A percentile compares a stretch with the other conserved stretches of the same genome.
These are phyloP conservation scores for Daedaleopsis sinensis DNA, from an alignment of 768 basidiomycete genomes.

Conservation along the genomic window DNA sequence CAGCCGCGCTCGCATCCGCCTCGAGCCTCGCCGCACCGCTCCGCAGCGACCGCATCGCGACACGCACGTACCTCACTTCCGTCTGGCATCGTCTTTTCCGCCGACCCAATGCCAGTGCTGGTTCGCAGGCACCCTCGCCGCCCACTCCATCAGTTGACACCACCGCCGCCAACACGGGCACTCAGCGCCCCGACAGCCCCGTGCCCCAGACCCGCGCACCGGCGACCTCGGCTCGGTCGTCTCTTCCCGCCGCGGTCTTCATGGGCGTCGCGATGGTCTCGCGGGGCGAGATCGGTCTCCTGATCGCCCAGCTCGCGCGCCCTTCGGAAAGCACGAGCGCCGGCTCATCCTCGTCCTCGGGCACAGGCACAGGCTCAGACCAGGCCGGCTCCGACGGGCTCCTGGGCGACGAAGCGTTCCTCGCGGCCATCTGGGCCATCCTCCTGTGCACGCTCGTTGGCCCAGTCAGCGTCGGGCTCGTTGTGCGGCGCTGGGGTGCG, in stretches of 20 bases:
- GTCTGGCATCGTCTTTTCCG: too few species aligned
- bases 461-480: slow-evolving; percentile 24
- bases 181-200: too few species aligned
- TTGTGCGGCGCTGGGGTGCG: slow-evolving; percentile 25
- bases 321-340: too few species aligned
- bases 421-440: slow-evolving; percentile 49
- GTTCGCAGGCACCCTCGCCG: too few species aligned
- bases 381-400: slow-evolving; percentile 27
- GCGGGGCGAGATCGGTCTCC: slow-evolving; percentile 69
- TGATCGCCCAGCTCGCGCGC: slow-evolving; percentile 52
- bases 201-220: background rate
- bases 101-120: too few species aligned
- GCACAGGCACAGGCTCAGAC: background rate
- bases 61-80: too few species aligned
- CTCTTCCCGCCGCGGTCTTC: slow-evolving; percentile 22
- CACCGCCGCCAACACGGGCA: too few species aligned
- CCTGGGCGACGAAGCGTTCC: slow-evolving; percentile 40
- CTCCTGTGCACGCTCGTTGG: slow-evolving; percentile 48
- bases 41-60: background rate
- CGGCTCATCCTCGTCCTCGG: too few species aligned
- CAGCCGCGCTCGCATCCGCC: background rate
- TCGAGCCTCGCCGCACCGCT: background rate
- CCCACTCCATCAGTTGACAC: too few species aligned
- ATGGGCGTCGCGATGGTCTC: slow-evolving; percentile 58
- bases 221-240: background rate